Percentiles rank a stretch among this genome's conserved stretches.
Conservation (phyloP, 1,284 basidiomycete species). For the Xerocomus amazonicus region DNA sequence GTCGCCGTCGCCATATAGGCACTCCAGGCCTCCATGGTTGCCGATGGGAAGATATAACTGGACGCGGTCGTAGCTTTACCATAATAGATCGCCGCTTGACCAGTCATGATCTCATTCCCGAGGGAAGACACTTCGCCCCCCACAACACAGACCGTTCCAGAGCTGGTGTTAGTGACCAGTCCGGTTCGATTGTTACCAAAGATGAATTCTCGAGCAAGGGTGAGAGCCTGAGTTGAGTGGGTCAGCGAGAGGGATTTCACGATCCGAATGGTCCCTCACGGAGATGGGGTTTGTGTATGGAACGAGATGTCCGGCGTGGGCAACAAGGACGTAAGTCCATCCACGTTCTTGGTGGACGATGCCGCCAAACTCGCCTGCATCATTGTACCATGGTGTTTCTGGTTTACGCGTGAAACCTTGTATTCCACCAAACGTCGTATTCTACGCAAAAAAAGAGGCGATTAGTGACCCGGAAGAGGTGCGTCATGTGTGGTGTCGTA, state of each 20-base stretch:
- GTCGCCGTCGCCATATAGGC: slow-evolving; percentile 36
- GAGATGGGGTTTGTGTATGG: slow-evolving; percentile 46
- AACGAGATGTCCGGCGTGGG: slow-evolving; percentile 57
- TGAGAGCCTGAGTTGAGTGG: slow-evolving; percentile 40
- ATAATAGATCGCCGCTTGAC: slow-evolving; percentile 48
- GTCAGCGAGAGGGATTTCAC: background rate
- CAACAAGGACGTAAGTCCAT: slow-evolving; percentile 61
- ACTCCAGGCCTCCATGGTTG: slow-evolving; percentile 56
- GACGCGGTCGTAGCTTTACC: slow-evolving; percentile 45
- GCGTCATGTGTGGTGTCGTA: slow-evolving; percentile 16
- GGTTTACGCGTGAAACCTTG: slow-evolving; percentile 68
- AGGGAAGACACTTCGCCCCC: slow-evolving; percentile 51
- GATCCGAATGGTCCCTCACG: slow-evolving; percentile 36
- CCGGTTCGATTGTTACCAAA: slow-evolving; percentile 54
- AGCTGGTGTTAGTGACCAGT: slow-evolving; percentile 36
- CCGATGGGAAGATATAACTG: slow-evolving; percentile 48
- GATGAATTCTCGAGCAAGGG: slow-evolving; percentile 55
- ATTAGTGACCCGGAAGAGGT: background rate
- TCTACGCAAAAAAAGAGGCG: slow-evolving; percentile 38
- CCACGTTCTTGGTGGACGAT: slow-evolving; percentile 70
- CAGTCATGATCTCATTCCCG: slow-evolving; percentile 45
- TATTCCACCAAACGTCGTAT: slow-evolving; percentile 70
- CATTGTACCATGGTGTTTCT: slow-evolving; percentile 60
- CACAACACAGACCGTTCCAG: slow-evolving; percentile 35
- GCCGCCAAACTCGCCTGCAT: slow-evolving; percentile 54